phyloP scores from a whole-genome alignment of 805 yeast species.

The Metschnikowia colocasiae region DNA sequence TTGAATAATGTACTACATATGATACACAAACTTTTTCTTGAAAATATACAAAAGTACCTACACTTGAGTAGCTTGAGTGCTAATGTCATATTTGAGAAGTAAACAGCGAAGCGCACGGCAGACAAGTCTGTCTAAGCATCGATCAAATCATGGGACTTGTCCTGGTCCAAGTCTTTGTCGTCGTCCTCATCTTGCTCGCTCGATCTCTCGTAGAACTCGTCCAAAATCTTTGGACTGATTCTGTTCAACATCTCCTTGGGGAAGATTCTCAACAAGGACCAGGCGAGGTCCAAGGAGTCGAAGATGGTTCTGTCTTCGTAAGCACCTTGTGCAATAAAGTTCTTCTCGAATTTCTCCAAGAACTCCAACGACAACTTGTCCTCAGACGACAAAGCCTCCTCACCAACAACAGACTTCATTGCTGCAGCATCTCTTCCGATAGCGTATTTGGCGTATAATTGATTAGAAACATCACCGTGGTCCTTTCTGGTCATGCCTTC shows the following conservation, averaged over 20 bases:
- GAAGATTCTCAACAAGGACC: slow-evolving; percentile 96
- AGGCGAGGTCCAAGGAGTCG: slow-evolving; percentile 95
- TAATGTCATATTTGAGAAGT: slow-evolving; percentile 11
- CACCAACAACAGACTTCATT: slow-evolving; percentile 99
- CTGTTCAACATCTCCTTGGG: slow-evolving; percentile 99
- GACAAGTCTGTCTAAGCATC: slow-evolving; percentile 29
- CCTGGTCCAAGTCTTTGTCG: slow-evolving; percentile 38
- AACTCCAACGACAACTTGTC: slow-evolving; percentile 97
- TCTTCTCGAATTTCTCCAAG: slow-evolving; percentile 95
- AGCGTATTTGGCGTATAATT: slow-evolving; percentile 97
- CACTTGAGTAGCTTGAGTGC: background rate
- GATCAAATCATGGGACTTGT: slow-evolving; percentile 41
- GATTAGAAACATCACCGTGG: slow-evolving; percentile 99
- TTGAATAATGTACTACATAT: background rate
- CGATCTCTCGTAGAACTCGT: slow-evolving; percentile 91
- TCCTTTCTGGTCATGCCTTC: slow-evolving; percentile 99
- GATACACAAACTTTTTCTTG: slow-evolving; percentile 2
- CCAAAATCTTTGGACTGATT: slow-evolving; percentile 94
- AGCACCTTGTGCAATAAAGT: slow-evolving; percentile 93
- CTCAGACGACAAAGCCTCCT: slow-evolving; percentile 96
- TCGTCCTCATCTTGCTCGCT: slow-evolving; percentile 62
- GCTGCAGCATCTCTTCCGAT: slow-evolving; percentile 99
- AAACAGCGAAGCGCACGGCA: background rate
- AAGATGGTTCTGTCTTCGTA: slow-evolving; percentile 93
- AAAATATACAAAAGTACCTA: slow-evolving; percentile 5